phyloP scores from a whole-genome alignment of 768 basidiomycete genomes.

The Amanita pseudoporphyria region DNA sequence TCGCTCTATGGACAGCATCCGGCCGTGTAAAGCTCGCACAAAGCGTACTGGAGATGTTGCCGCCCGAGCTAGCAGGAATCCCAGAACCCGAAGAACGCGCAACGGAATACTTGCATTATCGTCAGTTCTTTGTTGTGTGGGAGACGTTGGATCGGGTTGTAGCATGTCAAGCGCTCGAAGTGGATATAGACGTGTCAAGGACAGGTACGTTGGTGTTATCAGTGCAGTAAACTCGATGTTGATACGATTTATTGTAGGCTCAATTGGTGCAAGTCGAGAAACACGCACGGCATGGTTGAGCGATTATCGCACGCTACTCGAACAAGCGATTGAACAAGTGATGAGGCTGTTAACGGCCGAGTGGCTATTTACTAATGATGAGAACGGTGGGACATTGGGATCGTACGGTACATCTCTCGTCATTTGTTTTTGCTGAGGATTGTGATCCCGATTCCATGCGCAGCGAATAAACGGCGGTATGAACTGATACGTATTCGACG shows the following conservation, averaged over 20 bases:
- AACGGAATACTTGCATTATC: conserved; percentile 70
- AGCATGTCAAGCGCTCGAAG: conserved; percentile 50
- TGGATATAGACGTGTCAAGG: conserved; percentile 18
- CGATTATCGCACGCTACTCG: conserved; percentile 59
- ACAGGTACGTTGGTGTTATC: not conserved
- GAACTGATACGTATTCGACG: conserved; percentile 80
- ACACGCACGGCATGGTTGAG: conserved; percentile 49
- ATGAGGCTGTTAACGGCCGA: conserved; percentile 66
- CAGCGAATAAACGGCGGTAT: conserved; percentile 43
- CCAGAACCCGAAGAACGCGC: conserved; percentile 65
- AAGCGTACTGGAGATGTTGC: conserved; percentile 47
- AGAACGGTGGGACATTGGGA: conserved; percentile 25
- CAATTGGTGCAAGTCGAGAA: conserved; percentile 39
- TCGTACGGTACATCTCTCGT: conserved; percentile 1
- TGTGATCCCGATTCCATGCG: conserved; percentile 5
- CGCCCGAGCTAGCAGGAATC: conserved; percentile 52
- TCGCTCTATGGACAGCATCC: conserved; percentile 37
- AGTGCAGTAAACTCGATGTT: no score
- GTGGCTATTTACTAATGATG: conserved; percentile 57
- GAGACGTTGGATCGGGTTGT: conserved; percentile 51
- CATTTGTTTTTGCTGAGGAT: not conserved
- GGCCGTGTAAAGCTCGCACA: conserved; percentile 68
- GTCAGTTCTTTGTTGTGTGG: conserved; percentile 74
- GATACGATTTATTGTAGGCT: not conserved
- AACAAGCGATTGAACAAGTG: conserved; percentile 55